phyloP scores from a whole-genome alignment of 78 protist genomes.

The Cavenderia fasciculata region DNA sequence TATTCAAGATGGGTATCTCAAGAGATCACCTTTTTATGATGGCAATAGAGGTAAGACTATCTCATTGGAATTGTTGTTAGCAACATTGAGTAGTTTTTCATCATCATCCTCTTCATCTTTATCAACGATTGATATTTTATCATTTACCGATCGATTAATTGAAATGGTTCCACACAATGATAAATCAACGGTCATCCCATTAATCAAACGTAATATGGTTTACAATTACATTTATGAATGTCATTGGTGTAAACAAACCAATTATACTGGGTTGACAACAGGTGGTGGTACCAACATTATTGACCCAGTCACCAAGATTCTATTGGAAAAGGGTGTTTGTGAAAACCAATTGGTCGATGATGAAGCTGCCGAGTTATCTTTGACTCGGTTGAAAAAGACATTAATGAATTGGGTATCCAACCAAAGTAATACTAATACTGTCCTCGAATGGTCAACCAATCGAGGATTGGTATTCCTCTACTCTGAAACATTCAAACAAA shows the following conservation, averaged over 20 bases:
- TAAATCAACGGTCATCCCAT: background rate
- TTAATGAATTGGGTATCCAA: background rate
- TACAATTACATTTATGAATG: conserved; percentile 1
- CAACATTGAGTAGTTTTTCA: too few relatives aligned
- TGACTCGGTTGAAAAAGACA: too few relatives aligned
- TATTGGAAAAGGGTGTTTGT: too few relatives aligned
- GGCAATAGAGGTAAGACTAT: background rate
- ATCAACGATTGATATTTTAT: background rate
- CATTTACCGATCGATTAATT: background rate
- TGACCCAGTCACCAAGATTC: too few relatives aligned
- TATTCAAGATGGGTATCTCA: background rate
- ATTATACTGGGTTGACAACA: too few relatives aligned
- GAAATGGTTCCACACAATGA: background rate
- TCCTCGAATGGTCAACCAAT: too few relatives aligned
- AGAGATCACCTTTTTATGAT: background rate
- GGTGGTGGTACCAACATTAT: too few relatives aligned
- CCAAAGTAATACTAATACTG: too few relatives aligned
- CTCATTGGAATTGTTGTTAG: background rate
- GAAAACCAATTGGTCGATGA: too few relatives aligned
- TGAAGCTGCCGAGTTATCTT: too few relatives aligned
- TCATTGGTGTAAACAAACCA: background rate
- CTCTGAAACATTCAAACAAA: background rate
- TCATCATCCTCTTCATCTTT: background rate
- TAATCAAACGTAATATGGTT: background rate
- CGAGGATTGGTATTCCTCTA: background rate